Conservation (phyloP, 2,329 filamentous ascomycete species). For the Claviceps purpurea region DNA sequence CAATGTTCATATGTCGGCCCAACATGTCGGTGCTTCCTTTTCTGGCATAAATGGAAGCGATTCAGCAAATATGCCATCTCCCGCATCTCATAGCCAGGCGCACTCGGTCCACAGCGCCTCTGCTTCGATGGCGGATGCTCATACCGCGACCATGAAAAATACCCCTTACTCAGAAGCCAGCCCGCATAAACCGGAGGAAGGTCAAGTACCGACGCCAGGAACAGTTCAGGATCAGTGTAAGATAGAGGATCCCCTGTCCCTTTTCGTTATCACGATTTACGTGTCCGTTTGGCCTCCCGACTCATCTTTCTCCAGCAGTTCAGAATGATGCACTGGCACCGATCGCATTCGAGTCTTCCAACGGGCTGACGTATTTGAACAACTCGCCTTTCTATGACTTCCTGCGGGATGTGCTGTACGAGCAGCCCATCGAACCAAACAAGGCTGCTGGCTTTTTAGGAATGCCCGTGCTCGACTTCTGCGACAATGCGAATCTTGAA, state of each 20-base stretch:
- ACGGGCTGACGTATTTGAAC: constrained; percentile 15
- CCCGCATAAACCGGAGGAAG: constrained; percentile 17
- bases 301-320: constrained; percentile 1
- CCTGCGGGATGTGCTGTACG: constrained; percentile 35
- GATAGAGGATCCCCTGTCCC: background rate
- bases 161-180: constrained; percentile 14
- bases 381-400: constrained; percentile 36
- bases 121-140: constrained; percentile 9
- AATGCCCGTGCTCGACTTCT: constrained; percentile 35
- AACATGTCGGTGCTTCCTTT: constrained; percentile 6
- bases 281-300: background rate
- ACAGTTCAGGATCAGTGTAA: constrained; percentile 18
- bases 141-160: constrained; percentile 11
- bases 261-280: background rate
- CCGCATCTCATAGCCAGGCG: constrained; percentile 11
- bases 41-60: background rate
- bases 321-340: constrained; percentile 1
- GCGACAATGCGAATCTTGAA: constrained; percentile 34
- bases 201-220: constrained; percentile 22
- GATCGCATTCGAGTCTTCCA: background rate
- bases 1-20: constrained; percentile 15
- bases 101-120: constrained; percentile 1
- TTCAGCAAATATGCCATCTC: constrained; percentile 9
- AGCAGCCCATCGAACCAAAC: constrained; percentile 26
- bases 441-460: constrained; percentile 26